Evolutionary conservation across 768 basidiomycete genomes (phyloP).

Genomic region (Phanerochaete sordida): DNA sequence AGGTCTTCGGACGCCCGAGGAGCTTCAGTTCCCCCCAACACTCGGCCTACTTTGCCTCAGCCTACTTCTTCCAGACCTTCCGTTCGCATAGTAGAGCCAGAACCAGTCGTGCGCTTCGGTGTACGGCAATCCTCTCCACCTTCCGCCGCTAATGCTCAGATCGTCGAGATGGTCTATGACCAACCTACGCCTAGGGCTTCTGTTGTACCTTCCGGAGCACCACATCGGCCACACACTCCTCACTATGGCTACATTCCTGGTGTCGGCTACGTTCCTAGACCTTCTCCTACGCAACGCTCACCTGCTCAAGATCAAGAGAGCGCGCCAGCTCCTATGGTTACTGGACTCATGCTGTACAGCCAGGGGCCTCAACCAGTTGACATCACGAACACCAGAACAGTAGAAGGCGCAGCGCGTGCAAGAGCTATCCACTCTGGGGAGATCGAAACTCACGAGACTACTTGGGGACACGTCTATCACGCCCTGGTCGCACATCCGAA

Average conservation of each 20-base stretch:
- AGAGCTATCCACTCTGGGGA: constrained; percentile 9
- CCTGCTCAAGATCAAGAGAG: neutral
- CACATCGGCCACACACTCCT: neutral
- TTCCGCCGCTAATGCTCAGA: neutral
- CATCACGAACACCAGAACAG: neutral
- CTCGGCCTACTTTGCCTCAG: neutral
- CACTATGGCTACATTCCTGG: constrained; percentile 11
- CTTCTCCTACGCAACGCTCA: neutral
- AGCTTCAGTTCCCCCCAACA: neutral
- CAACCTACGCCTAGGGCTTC: neutral
- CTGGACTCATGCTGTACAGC: constrained; percentile 11
- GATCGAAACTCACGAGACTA: constrained; percentile 8
- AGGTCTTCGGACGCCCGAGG: neutral
- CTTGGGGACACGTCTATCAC: constrained; percentile 9
- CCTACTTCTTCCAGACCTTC: neutral
- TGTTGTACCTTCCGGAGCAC: neutral
- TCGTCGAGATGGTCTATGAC: neutral
- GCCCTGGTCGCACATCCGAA: neutral
- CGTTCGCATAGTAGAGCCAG: neutral
- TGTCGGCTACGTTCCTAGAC: constrained; percentile 6
- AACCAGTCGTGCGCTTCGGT: neutral
- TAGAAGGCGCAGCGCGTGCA: constrained; percentile 11
- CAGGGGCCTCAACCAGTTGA: neutral
- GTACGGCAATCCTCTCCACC: neutral
- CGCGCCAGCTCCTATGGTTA: neutral